phyloP scores from a whole-genome alignment of 1,284 basidiomycete genomes.

The Irpex lacteus region DNA sequence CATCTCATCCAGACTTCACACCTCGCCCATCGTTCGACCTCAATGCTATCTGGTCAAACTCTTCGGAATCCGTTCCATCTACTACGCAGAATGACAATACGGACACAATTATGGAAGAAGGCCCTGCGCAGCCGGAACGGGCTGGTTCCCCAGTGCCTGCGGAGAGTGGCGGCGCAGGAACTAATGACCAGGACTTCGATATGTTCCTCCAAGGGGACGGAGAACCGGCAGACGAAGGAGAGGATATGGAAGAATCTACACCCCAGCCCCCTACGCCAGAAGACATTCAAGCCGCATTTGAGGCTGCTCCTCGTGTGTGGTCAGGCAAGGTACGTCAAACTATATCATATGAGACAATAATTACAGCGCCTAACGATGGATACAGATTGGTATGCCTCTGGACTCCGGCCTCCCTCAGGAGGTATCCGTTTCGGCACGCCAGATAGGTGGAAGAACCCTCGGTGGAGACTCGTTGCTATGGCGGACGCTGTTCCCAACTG shows the following conservation, averaged over 20 bases:
- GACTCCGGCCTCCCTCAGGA: constrained; percentile 67
- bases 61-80: constrained; percentile 10
- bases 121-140: constrained; percentile 32
- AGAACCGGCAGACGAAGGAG: constrained; percentile 37
- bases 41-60: constrained; percentile 60
- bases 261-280: constrained; percentile 29
- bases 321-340: constrained; percentile 53
- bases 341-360: constrained; percentile 5
- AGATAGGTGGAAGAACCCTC: constrained; percentile 63
- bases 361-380: background rate
- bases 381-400: constrained; percentile 72
- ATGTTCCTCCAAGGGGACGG: constrained; percentile 72
- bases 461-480: constrained; percentile 57
- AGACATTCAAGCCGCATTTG: constrained; percentile 41
- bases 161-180: constrained; percentile 38
- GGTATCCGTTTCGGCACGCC: constrained; percentile 65
- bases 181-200: constrained; percentile 77
- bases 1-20: constrained; percentile 38
- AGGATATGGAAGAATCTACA: constrained; percentile 33
- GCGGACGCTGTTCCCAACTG: constrained; percentile 70
- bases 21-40: constrained; percentile 62
- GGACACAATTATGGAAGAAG: constrained; percentile 24
- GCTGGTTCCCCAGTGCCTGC: constrained; percentile 42
- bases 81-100: constrained; percentile 8
- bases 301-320: constrained; percentile 62